Conservation (phyloP, 371 early-diverging fungal species). For the Mortierella sp. region DNA sequence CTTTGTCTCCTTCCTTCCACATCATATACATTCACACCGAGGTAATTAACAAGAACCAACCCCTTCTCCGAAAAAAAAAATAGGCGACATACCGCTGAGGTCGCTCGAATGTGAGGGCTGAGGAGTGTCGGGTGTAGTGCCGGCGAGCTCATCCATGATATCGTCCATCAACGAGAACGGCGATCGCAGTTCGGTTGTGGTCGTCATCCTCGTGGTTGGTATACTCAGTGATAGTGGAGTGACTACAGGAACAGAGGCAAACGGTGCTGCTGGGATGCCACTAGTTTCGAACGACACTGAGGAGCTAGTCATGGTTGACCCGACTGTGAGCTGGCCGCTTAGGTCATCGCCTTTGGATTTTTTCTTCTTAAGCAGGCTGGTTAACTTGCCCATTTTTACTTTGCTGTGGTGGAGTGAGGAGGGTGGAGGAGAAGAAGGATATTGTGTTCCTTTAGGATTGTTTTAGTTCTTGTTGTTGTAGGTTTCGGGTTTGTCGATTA, state of each 20-base stretch:
- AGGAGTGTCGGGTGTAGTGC: conserved; percentile 36
- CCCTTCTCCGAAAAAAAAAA: not conserved
- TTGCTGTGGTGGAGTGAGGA: not conserved
- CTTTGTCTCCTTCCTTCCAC: not conserved
- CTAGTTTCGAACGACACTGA: conserved; percentile 9
- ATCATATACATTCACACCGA: not conserved
- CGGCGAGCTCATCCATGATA: conserved; percentile 38
- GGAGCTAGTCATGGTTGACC: conserved; percentile 15
- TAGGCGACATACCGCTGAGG: conserved; percentile 12
- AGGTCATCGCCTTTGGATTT: conserved; percentile 26
- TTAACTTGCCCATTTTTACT: conserved; percentile 32
- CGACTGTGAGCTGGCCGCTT: conserved; percentile 2
- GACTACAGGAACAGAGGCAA: not conserved
- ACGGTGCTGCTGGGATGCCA: not conserved
- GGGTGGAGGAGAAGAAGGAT: not conserved
- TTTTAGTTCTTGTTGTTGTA: not conserved
- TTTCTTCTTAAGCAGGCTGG: conserved; percentile 37
- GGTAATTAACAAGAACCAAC: not conserved
- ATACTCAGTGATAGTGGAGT: conserved; percentile 20
- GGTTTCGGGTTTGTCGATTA: not conserved
- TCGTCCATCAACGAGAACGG: conserved; percentile 47
- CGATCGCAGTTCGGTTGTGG: not conserved
- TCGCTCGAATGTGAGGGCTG: conserved; percentile 22
- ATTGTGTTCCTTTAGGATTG: not conserved
- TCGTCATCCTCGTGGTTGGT: not conserved